phyloP scores from a whole-genome alignment of 2,329 filamentous ascomycete species.

The Dactylellina parvicollis region DNA sequence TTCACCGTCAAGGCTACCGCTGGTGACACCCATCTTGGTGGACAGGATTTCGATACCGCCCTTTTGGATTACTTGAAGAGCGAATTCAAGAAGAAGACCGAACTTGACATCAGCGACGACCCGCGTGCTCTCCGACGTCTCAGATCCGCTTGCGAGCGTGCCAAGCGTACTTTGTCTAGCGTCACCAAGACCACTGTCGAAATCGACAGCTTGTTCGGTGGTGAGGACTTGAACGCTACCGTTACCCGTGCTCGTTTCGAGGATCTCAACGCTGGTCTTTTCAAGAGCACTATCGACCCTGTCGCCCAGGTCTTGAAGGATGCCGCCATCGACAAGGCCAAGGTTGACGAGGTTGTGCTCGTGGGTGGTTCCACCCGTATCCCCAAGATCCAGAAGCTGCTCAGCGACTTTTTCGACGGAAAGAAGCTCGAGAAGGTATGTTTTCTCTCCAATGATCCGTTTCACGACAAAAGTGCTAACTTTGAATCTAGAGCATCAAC shows the following conservation, averaged over 20 bases:
- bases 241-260: conserved; percentile 99
- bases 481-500: conserved; percentile 79
- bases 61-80: conserved; percentile 96
- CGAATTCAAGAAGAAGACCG: conserved; percentile 84
- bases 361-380: conserved; percentile 99
- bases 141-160: conserved; percentile 97
- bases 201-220: conserved; percentile 98
- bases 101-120: conserved; percentile 79
- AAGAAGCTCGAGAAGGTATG: conserved; percentile 96
- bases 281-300: conserved; percentile 90
- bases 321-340: conserved; percentile 83
- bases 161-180: conserved; percentile 98
- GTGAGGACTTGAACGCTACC: conserved; percentile 95
- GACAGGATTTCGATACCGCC: conserved; percentile 95
- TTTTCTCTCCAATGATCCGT: conserved; percentile 8
- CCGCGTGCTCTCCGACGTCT: conserved; percentile 93
- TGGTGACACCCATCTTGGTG: conserved; percentile 96
- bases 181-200: conserved; percentile 97
- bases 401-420: conserved; percentile 98
- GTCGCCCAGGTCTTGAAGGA: conserved; percentile 98
- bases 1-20: conserved; percentile 99
- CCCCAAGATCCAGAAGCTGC: conserved; percentile 97
- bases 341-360: conserved; percentile 97
- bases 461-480: neutral
- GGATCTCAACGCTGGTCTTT: conserved; percentile 95